These are phyloP conservation scores for Candida sp. DNA, from an alignment of 1,139 yeast genomes.

Conservation along the genomic window DNA sequence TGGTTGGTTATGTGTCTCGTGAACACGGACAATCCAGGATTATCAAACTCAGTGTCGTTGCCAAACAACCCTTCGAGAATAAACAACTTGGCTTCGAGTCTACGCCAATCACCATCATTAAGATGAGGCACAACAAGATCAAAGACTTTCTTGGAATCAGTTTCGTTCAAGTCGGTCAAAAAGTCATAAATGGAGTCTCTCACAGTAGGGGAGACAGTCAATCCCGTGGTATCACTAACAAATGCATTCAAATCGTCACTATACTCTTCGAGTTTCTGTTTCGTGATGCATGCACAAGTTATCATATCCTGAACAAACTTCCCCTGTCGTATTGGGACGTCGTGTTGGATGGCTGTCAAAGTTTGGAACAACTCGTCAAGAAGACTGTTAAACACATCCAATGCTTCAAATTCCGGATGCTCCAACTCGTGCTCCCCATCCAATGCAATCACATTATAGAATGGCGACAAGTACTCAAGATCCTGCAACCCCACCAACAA, in stretches of 20 bases:
- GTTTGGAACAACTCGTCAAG: slow-evolving; percentile 28
- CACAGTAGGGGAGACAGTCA: slow-evolving; percentile 49
- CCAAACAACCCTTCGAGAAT: slow-evolving; percentile 45
- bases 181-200: slow-evolving; percentile 61
- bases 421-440: slow-evolving; percentile 4
- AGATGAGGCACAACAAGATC: slow-evolving; percentile 21
- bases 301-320: slow-evolving; percentile 26
- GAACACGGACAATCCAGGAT: slow-evolving; percentile 27
- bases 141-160: slow-evolving; percentile 37
- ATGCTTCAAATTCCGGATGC: slow-evolving; percentile 20
- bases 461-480: slow-evolving; percentile 19
- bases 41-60: slow-evolving; percentile 37
- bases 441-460: slow-evolving; percentile 18
- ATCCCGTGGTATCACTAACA: slow-evolving; percentile 75
- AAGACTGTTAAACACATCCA: slow-evolving; percentile 16
- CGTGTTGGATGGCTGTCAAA: slow-evolving; percentile 31
- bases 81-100: slow-evolving; percentile 43
- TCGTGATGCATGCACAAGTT: slow-evolving; percentile 28
- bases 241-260: slow-evolving; percentile 65
- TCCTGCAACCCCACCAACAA: slow-evolving; percentile 23
- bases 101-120: slow-evolving; percentile 21
- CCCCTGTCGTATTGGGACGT: slow-evolving; percentile 20
- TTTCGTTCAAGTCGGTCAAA: slow-evolving; percentile 44
- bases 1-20: slow-evolving; percentile 20
- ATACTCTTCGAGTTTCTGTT: slow-evolving; percentile 33